Percentiles rank a stretch among this genome's conserved stretches.
phyloP scores from a whole-genome alignment of 305 asterid species.

The Solanum hybrid region DNA sequence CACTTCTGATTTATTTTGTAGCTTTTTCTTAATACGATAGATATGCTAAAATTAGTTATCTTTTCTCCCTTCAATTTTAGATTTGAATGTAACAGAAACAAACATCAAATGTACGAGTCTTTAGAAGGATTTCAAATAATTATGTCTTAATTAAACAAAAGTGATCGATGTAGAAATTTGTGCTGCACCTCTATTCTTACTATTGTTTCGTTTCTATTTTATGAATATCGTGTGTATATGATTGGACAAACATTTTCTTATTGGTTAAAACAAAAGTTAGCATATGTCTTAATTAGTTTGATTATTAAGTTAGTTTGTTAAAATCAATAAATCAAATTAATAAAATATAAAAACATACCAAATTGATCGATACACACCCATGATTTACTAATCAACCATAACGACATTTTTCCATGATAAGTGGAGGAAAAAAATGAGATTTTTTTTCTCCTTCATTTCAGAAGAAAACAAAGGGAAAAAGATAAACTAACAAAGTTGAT shows the following conservation, averaged over 20 bases:
- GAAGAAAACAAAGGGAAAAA: neutral
- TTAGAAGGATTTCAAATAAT: neutral
- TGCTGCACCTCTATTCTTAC: neutral
- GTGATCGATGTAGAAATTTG: too few species aligned
- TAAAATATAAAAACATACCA: accelerated
- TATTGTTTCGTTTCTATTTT: neutral
- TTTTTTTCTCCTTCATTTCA: neutral
- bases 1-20: neutral
- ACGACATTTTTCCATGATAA: neutral
- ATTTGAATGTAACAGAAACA: too few species aligned
- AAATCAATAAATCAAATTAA: neutral
- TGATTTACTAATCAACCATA: neutral
- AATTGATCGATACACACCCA: accelerated
- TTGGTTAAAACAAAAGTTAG: accelerated
- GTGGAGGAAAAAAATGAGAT: neutral
- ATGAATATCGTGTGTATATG: neutral
- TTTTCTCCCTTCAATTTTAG: neutral
- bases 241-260: too few species aligned
- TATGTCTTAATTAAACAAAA: too few species aligned
- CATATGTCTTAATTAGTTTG: neutral
- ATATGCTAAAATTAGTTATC: neutral
- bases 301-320: too few species aligned
- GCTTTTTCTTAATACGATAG: neutral
- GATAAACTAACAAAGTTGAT: neutral
- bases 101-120: neutral